Evolutionary conservation across 2,329 filamentous ascomycete genomes (phyloP).

Genomic region (Sordariomycetes sp.): DNA sequence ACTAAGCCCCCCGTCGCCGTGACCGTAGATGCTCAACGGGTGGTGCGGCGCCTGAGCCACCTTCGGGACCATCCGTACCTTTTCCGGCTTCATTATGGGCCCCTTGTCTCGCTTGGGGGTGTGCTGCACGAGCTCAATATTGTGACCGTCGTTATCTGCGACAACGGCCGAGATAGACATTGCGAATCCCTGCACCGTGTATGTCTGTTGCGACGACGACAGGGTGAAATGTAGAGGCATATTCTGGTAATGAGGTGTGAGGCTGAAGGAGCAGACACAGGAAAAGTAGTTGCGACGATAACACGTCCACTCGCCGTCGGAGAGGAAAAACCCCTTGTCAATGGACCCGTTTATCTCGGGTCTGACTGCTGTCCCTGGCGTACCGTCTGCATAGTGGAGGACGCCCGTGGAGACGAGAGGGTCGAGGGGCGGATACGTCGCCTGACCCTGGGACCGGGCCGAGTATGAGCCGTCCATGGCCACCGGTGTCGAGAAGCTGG

Average conservation of each 20-base stretch:
- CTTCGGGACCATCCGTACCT: slow-evolving; percentile 53
- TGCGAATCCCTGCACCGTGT: slow-evolving; percentile 59
- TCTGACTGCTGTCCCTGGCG: slow-evolving; percentile 36
- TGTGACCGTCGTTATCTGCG: slow-evolving; percentile 60
- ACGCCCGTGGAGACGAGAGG: slow-evolving; percentile 38
- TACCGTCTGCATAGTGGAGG: slow-evolving; percentile 44
- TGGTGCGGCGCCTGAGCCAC: slow-evolving; percentile 37
- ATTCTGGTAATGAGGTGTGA: slow-evolving; percentile 43
- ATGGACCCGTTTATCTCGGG: slow-evolving; percentile 68
- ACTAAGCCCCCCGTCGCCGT: slow-evolving; percentile 9
- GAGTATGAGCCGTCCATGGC: slow-evolving; percentile 37
- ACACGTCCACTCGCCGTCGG: slow-evolving; percentile 79
- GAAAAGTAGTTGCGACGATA: slow-evolving; percentile 88
- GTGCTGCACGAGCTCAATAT: slow-evolving; percentile 76
- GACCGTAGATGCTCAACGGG: slow-evolving; percentile 24
- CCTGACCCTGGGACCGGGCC: slow-evolving; percentile 18
- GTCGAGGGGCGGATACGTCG: slow-evolving; percentile 38
- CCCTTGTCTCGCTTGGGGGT: slow-evolving; percentile 87
- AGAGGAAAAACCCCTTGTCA: slow-evolving; percentile 78
- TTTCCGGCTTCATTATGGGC: slow-evolving; percentile 61
- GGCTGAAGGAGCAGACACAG: slow-evolving; percentile 64
- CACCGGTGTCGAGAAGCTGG: slow-evolving; percentile 27
- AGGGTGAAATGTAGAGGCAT: slow-evolving; percentile 36
- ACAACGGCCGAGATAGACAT: slow-evolving; percentile 79
- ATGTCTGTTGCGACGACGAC: slow-evolving; percentile 37